phyloP scores from a whole-genome alignment of 2,329 filamentous ascomycete genomes.

The Iodosphaeria phyllophila region DNA sequence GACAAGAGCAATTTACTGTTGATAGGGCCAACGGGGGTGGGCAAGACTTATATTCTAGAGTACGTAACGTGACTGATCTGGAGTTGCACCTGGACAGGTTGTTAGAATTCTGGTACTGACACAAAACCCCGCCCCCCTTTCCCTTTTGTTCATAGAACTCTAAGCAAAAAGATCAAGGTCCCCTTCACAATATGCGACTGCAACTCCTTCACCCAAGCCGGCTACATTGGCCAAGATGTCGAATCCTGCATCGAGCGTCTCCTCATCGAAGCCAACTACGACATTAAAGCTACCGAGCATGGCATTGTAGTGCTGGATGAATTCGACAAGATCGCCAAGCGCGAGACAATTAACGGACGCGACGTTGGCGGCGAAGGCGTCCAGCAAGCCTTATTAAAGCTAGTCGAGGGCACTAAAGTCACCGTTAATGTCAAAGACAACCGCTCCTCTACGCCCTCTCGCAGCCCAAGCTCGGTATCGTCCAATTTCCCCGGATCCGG shows the following conservation, averaged over 20 bases:
- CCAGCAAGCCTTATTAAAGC: constrained; percentile 86
- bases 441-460: constrained; percentile 26
- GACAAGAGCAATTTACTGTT: constrained; percentile 92
- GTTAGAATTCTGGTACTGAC: not conserved
- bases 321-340: constrained; percentile 88
- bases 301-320: constrained; percentile 95
- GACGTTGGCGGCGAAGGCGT: constrained; percentile 95
- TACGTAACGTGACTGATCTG: constrained; percentile 15
- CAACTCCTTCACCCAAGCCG: constrained; percentile 87
- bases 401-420: constrained; percentile 88
- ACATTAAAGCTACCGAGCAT: constrained; percentile 65
- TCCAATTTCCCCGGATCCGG: constrained; percentile 29
- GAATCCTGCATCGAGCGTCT: constrained; percentile 86
- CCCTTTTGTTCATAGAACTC: constrained; percentile 27
- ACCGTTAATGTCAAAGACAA: constrained; percentile 79
- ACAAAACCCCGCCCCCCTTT: not conserved
- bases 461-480: constrained; percentile 30
- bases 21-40: constrained; percentile 82
- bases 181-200: constrained; percentile 93
- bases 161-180: constrained; percentile 83
- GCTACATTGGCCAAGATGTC: constrained; percentile 96
- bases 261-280: constrained; percentile 77
- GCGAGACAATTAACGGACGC: constrained; percentile 72
- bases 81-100: not conserved
- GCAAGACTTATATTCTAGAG: constrained; percentile 86